These are phyloP conservation scores for Hymenoscyphus linearis DNA, from an alignment of 2,329 filamentous ascomycete species.

Conservation along the genomic window DNA sequence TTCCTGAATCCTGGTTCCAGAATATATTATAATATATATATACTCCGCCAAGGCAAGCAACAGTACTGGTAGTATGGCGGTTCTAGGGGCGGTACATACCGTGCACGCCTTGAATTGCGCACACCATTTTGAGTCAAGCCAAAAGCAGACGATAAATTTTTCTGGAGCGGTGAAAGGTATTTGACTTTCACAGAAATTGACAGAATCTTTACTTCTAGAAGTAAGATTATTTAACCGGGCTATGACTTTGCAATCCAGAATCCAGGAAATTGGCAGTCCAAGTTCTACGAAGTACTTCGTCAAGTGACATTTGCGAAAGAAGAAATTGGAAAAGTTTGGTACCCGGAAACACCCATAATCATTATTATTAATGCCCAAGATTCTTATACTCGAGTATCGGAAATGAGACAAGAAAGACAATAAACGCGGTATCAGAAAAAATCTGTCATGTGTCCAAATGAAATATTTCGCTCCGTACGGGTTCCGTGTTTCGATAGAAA, in stretches of 20 bases:
- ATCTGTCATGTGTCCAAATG: background rate
- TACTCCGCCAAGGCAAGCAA: background rate
- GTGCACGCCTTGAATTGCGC: background rate
- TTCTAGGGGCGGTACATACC: background rate
- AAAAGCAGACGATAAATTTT: background rate
- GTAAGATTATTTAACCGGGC: background rate
- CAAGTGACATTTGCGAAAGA: background rate
- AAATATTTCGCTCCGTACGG: background rate
- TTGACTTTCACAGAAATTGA: too few species aligned
- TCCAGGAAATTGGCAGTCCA: background rate
- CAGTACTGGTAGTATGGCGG: too few species aligned
- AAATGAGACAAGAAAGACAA: background rate
- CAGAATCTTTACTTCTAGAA: background rate
- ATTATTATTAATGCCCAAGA: background rate
- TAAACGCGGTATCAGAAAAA: background rate
- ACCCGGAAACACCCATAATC: background rate
- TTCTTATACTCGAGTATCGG: background rate
- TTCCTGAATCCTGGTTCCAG: background rate
- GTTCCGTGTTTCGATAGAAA: background rate
- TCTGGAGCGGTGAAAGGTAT: background rate
- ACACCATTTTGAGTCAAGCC: background rate
- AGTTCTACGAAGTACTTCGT: background rate
- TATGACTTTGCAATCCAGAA: background rate
- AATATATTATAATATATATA: background rate
- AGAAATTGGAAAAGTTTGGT: background rate